Evolutionary conservation across 345 rosid species (phyloP).

Genomic region (Brassica nigra): DNA sequence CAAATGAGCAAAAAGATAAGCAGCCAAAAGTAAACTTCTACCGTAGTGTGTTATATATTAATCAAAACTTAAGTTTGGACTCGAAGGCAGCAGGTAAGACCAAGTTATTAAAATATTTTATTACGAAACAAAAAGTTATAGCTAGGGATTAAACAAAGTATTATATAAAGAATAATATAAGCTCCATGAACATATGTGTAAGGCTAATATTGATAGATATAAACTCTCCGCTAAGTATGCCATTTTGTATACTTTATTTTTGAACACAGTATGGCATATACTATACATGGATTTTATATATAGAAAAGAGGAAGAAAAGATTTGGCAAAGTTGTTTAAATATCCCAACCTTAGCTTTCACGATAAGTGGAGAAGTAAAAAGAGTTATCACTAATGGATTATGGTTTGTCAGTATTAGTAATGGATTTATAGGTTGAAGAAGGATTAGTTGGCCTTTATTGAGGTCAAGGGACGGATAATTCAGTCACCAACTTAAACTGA

Average conservation of each 20-base stretch:
- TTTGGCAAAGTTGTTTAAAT: background rate
- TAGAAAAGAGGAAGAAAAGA: background rate
- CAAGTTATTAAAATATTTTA: background rate
- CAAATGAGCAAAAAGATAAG: background rate
- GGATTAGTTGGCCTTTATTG: constrained; percentile 34
- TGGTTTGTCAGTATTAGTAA: constrained; percentile 22
- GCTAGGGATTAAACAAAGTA: background rate
- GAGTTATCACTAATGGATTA: constrained; percentile 2
- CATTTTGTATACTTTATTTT: too few relatives aligned
- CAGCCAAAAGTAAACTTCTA: background rate
- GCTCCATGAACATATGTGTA: background rate
- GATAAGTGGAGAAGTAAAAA: background rate
- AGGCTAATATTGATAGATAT: background rate
- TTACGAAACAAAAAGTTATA: constrained; percentile 12
- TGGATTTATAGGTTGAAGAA: constrained; percentile 32
- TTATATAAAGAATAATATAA: background rate
- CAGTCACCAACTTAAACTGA: constrained; percentile 13
- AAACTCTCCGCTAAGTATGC: background rate
- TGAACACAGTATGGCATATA: constrained; percentile 1
- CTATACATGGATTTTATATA: constrained; percentile 1
- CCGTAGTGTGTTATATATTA: background rate
- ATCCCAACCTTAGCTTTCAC: background rate
- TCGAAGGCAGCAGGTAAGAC: background rate
- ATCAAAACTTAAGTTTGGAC: background rate
- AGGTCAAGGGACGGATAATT: constrained; percentile 34